Percentiles rank a stretch among this genome's conserved stretches.
Conservation (phyloP, 192 early-diverging fungal genomes). For the Obelidium mucronatum region DNA sequence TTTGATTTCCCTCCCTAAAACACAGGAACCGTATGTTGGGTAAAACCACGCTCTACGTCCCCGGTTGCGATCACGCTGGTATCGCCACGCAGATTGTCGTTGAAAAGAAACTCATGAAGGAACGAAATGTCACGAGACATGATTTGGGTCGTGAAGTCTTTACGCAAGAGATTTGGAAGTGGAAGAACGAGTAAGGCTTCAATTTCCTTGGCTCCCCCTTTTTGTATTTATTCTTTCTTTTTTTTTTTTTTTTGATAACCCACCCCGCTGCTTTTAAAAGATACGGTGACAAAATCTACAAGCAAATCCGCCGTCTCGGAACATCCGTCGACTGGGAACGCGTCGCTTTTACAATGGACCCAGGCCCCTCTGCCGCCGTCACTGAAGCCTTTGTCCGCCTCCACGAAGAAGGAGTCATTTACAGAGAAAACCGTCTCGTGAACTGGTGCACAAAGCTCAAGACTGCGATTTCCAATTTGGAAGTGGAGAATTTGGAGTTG, state of each 20-base stretch:
- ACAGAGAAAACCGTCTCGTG: slow-evolving; percentile 94
- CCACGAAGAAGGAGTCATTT: slow-evolving; percentile 95
- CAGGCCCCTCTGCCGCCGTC: slow-evolving; percentile 72
- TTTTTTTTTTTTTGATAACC: too few relatives aligned
- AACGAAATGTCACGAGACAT: slow-evolving; percentile 84
- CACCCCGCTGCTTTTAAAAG: too few relatives aligned
- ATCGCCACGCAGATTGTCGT: slow-evolving; percentile 98
- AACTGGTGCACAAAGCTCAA: slow-evolving; percentile 98
- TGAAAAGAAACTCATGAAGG: slow-evolving; percentile 92
- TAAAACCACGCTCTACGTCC: slow-evolving; percentile 91
- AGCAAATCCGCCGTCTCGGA: slow-evolving; percentile 89
- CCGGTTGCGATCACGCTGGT: slow-evolving; percentile 96
- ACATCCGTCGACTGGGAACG: slow-evolving; percentile 94
- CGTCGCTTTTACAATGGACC: slow-evolving; percentile 92
- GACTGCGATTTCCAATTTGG: slow-evolving; percentile 95
- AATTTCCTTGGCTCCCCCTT: slow-evolving; percentile 47
- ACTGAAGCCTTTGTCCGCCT: slow-evolving; percentile 93
- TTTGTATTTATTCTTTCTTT: too few relatives aligned
- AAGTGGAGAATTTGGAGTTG: slow-evolving; percentile 92
- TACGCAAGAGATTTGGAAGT: slow-evolving; percentile 89
- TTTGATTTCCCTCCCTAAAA: neutral
- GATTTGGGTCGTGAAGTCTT: slow-evolving; percentile 93
- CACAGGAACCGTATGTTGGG: slow-evolving; percentile 92
- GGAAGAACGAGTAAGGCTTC: slow-evolving; percentile 96
- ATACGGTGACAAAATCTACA: slow-evolving; percentile 72